These are phyloP conservation scores for Rhodofomes roseus DNA, from an alignment of 1,284 basidiomycete genomes.

Conservation along the genomic window DNA sequence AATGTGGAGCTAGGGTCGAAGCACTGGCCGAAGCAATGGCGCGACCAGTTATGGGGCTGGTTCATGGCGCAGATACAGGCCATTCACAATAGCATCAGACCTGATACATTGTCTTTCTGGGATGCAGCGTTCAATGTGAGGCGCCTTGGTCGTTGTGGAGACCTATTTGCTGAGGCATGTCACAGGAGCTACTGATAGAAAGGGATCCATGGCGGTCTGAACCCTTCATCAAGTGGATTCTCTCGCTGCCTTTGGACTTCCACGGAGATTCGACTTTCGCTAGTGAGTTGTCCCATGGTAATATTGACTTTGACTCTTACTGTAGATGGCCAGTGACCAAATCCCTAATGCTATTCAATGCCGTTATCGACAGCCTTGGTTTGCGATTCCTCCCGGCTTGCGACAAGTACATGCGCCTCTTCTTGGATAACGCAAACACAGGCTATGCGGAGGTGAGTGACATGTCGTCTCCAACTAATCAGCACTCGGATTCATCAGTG, in stretches of 20 bases:
- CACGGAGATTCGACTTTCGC: slow-evolving; percentile 74
- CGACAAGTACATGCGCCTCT: slow-evolving; percentile 64
- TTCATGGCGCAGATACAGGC: slow-evolving; percentile 62
- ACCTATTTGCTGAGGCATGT: slow-evolving; percentile 2
- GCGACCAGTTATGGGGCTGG: slow-evolving; percentile 80
- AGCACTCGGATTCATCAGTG: too few relatives aligned
- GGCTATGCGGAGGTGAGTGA: slow-evolving; percentile 75
- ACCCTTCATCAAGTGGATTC: slow-evolving; percentile 78
- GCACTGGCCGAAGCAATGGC: slow-evolving; percentile 76
- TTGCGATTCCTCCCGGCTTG: slow-evolving; percentile 63
- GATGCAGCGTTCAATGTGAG: slow-evolving; percentile 60
- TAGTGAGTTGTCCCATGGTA: slow-evolving; percentile 44
- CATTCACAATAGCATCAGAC: slow-evolving; percentile 78
- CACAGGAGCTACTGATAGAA: slow-evolving; percentile 60
- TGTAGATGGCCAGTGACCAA: slow-evolving; percentile 56
- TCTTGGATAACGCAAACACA: slow-evolving; percentile 76
- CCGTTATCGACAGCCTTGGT: slow-evolving; percentile 56
- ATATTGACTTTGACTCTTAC: neutral
- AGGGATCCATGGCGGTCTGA: slow-evolving; percentile 86
- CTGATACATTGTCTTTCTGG: slow-evolving; percentile 80
- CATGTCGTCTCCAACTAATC: neutral
- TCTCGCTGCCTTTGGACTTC: slow-evolving; percentile 77
- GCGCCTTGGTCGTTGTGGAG: neutral
- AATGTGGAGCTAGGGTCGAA: slow-evolving; percentile 61
- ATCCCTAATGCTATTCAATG: slow-evolving; percentile 54